These are phyloP conservation scores for Plasmodium knowlesi DNA, from an alignment of 169 alveolate genomes.

Conservation along the genomic window DNA sequence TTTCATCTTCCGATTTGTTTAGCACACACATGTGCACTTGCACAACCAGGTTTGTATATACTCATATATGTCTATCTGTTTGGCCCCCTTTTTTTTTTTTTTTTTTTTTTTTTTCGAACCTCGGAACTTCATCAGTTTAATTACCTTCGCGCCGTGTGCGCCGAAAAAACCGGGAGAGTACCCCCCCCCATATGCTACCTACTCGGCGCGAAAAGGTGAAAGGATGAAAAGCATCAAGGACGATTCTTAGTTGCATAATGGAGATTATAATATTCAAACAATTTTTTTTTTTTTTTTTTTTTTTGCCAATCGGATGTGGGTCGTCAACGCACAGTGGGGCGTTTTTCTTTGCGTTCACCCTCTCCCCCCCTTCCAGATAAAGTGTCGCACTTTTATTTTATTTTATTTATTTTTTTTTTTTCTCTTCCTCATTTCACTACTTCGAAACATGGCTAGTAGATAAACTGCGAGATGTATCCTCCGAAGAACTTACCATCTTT, in stretches of 20 bases:
- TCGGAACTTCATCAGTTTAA: neutral
- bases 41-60: neutral
- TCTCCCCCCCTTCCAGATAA: neutral
- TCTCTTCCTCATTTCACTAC: neutral
- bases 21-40: neutral
- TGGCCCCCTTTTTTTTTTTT: neutral
- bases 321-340: neutral
- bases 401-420: no score
- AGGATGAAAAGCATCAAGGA: neutral
- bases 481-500: neutral
- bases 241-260: neutral
- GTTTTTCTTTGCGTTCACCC: neutral
- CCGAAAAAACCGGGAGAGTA: neutral
- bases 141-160: neutral
- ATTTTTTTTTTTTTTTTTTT: no score
- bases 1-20: neutral
- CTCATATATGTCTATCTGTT: neutral
- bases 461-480: neutral
- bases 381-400: neutral
- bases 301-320: neutral
- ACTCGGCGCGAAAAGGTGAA: neutral
- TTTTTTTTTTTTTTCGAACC: neutral
- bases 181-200: neutral
- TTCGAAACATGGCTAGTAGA: neutral
- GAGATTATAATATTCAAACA: neutral